These are phyloP conservation scores for Sophora flavescens DNA, from an alignment of 306 rosid genomes.

Conservation along the genomic window DNA sequence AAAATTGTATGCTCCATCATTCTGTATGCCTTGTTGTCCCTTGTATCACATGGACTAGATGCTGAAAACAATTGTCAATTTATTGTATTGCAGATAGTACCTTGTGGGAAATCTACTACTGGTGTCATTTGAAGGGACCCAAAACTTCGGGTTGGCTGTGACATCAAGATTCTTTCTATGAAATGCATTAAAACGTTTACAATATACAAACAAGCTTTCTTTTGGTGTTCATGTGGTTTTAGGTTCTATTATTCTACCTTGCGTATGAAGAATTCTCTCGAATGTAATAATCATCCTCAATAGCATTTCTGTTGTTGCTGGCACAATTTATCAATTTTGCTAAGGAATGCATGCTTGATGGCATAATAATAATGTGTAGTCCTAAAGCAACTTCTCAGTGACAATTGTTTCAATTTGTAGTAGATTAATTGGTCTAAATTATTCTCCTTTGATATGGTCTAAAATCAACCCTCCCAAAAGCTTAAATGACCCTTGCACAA, in stretches of 20 bases:
- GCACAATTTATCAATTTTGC: slow-evolving; percentile 1
- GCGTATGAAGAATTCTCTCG: slow-evolving; percentile 24
- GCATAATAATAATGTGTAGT: neutral
- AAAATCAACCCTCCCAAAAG: too few relatives aligned
- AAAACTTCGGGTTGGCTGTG: neutral
- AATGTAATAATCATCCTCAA: neutral
- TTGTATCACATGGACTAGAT: neutral
- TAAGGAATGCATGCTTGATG: neutral
- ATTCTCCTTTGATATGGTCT: too few relatives aligned
- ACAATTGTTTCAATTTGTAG: neutral
- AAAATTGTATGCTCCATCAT: neutral
- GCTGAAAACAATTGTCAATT: slow-evolving; percentile 6
- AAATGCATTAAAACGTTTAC: slow-evolving; percentile 14
- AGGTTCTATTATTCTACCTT: neutral
- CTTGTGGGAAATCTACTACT: slow-evolving; percentile 18
- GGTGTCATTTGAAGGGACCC: slow-evolving; percentile 3
- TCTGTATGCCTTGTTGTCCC: neutral
- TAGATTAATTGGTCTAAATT: too few relatives aligned
- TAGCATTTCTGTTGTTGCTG: neutral
- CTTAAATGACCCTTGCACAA: too few relatives aligned
- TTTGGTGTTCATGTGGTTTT: slow-evolving; percentile 8
- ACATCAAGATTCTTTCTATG: slow-evolving; percentile 5
- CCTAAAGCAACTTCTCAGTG: neutral
- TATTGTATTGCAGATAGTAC: slow-evolving; percentile 33
- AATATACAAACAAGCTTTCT: slow-evolving; percentile 3